Percentiles rank a stretch among this genome's conserved stretches.
Evolutionary conservation across 306 rosid genomes (phyloP).

Genomic region (Vicia villosa): DNA sequence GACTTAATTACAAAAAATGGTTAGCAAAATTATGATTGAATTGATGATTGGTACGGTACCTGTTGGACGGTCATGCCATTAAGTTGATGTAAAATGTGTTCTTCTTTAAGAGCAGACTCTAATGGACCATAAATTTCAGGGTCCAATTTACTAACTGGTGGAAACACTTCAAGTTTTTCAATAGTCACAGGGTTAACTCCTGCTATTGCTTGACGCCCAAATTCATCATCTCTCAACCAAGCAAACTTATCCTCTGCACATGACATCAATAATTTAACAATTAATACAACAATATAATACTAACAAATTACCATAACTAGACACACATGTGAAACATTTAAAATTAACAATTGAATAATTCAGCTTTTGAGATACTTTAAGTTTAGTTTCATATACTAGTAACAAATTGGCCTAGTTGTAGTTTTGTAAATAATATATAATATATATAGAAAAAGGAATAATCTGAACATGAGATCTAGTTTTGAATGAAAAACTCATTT

Average conservation of each 20-base stretch:
- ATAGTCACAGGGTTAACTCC: conserved; percentile 86
- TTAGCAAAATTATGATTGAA: neutral
- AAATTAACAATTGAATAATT: conserved; percentile 6
- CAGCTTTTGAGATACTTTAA: neutral
- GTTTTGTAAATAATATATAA: neutral
- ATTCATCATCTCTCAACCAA: conserved; percentile 96
- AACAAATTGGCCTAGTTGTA: neutral
- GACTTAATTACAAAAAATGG: neutral
- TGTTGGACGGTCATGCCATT: conserved; percentile 90
- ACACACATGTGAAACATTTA: conserved; percentile 39
- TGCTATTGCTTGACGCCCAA: conserved; percentile 87
- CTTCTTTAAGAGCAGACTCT: conserved; percentile 86
- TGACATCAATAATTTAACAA: conserved; percentile 8
- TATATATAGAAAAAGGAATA: neutral
- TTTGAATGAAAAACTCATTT: neutral
- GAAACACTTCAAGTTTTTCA: conserved; percentile 74
- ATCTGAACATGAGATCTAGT: neutral
- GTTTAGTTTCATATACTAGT: neutral
- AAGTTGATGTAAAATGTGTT: conserved; percentile 71
- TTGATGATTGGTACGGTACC: conserved; percentile 57
- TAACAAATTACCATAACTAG: too few species aligned
- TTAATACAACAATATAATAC: neutral
- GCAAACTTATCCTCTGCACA: conserved; percentile 87
- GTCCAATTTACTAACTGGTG: conserved; percentile 89
- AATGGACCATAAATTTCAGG: conserved; percentile 67